phyloP scores from a whole-genome alignment of 2,329 filamentous ascomycete species.

The Neoarthrinium moseri region DNA sequence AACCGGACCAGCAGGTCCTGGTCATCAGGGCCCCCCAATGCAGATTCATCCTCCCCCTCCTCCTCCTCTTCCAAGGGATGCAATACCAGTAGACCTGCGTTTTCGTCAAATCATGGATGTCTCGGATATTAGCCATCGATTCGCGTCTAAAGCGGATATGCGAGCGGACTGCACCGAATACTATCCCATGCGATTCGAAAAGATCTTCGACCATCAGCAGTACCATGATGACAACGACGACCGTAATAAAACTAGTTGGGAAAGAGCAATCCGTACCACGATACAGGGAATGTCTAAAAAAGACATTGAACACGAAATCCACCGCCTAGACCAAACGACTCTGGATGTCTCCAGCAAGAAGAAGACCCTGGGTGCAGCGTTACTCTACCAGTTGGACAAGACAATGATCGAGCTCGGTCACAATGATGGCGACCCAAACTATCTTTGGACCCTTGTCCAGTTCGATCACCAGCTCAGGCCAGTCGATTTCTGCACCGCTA shows the following conservation, averaged over 20 bases:
- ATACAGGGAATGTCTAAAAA: slow-evolving; percentile 35
- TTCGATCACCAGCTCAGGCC: slow-evolving; percentile 37
- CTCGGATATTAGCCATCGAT: slow-evolving; percentile 36
- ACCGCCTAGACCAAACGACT: slow-evolving; percentile 33
- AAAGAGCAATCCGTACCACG: slow-evolving; percentile 29
- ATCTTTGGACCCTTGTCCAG: slow-evolving; percentile 41
- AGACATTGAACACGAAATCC: slow-evolving; percentile 36
- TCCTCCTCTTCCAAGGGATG: background rate
- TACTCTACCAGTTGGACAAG: slow-evolving; percentile 42
- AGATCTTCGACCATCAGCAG: slow-evolving; percentile 27
- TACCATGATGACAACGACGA: slow-evolving; percentile 34
- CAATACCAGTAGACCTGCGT: slow-evolving; percentile 2
- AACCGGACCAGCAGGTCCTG: too few species aligned
- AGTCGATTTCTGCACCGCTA: slow-evolving; percentile 18
- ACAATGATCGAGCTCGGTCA: slow-evolving; percentile 32
- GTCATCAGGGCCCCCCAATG: background rate
- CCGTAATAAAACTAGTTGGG: slow-evolving; percentile 37
- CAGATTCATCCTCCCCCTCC: background rate
- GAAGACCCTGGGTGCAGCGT: slow-evolving; percentile 28
- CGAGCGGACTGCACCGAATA: slow-evolving; percentile 38
- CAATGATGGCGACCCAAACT: slow-evolving; percentile 36
- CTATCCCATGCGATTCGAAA: slow-evolving; percentile 41
- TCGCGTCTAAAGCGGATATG: slow-evolving; percentile 36
- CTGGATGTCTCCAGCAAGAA: slow-evolving; percentile 36
- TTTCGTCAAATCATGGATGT: slow-evolving; percentile 15